Evolutionary conservation across 2,329 filamentous ascomycete species (phyloP), one percentile per base, ranked within the genome.

Genomic region (Hymenoscyphus scutula): DNA sequence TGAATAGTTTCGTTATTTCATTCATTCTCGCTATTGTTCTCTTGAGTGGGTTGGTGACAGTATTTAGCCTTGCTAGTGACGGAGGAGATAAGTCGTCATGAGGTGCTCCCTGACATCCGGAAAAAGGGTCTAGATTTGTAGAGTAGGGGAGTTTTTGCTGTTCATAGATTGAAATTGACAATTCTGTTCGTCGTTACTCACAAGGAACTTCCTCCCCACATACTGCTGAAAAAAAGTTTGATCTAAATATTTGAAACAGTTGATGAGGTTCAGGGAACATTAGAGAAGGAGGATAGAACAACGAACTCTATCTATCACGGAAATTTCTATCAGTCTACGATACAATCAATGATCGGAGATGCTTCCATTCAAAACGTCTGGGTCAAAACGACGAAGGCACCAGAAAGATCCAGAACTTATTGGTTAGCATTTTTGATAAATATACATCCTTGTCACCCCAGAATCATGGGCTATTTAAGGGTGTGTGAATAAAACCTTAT

Each of bases 401-500:
- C 10, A 51, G 45, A 51, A 51, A 25, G 45, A 25, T 51, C 45
- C 3, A 51, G 45, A 51, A 51, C 13, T 10, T 23, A 51, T 51
- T 51, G 19, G 7, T 51, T 51, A 23, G 23, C 23, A 45, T 45
- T 5, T 51, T 37, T 51, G 45, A 51, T 51, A 51, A 11, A 51
- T 23, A 8, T 19, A 51, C 45, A 37, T 5, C 34, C 34, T 13
- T 37, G 34, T 37, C 34, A 4, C 11, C 11, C 10, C 19, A 5
- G 25, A 51, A 25, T 25, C 25, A 4, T 4, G 10, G 45, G 45
- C 45, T 51, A 27, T 51, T 51, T 23, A 51, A 25, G 45, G 19
- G 45, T 51, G 45, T 51, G 45, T 51, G 11, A 51, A 51, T 51
- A 51, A 19, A 38, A 2, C 17, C 32, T 57, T 57, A 57, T 57